Conservation (phyloP, 139 green algal species). For the Chlorella ohadii region DNA sequence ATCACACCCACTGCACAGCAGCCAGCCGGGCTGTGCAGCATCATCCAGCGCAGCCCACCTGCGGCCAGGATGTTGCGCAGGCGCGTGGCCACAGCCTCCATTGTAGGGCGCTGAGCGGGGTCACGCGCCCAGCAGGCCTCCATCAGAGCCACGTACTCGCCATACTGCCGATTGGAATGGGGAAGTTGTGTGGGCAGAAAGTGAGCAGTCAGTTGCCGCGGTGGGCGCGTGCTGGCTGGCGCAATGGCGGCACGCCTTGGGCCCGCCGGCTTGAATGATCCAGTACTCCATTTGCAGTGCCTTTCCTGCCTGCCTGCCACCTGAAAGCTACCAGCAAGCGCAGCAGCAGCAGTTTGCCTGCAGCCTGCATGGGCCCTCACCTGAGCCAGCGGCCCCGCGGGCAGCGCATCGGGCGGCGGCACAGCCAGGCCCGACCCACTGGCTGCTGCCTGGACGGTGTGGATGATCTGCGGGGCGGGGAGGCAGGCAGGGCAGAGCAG, state of each 20-base stretch:
- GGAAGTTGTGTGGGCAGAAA: too few relatives aligned
- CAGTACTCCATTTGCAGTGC: too few relatives aligned
- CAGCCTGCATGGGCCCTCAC: too few relatives aligned
- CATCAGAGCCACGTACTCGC: constrained; percentile 32
- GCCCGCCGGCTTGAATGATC: too few relatives aligned
- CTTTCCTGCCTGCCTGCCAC: too few relatives aligned
- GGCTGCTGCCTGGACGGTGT: not conserved
- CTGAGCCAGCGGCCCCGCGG: not conserved
- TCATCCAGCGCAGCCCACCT: not conserved
- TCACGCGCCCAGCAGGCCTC: constrained; percentile 31
- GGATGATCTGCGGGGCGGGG: constrained; percentile 24
- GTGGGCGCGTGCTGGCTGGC: too few relatives aligned
- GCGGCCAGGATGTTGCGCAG: constrained; percentile 12
- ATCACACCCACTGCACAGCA: too few relatives aligned
- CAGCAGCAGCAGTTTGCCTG: too few relatives aligned
- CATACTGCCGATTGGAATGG: not conserved
- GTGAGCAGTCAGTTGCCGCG: too few relatives aligned
- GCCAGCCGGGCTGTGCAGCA: too few relatives aligned
- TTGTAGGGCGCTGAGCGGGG: constrained; percentile 15
- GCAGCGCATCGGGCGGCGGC: constrained; percentile 5
- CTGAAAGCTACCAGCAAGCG: too few relatives aligned
- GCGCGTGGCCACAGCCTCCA: constrained; percentile 18
- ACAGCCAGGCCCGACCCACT: not conserved
- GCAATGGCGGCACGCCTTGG: too few relatives aligned
- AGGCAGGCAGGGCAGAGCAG: not conserved